Percentiles rank a stretch among this genome's conserved stretches.
Evolutionary conservation across 192 early-diverging fungal species (phyloP).

Genomic region (Backusella mclennaniae): DNA sequence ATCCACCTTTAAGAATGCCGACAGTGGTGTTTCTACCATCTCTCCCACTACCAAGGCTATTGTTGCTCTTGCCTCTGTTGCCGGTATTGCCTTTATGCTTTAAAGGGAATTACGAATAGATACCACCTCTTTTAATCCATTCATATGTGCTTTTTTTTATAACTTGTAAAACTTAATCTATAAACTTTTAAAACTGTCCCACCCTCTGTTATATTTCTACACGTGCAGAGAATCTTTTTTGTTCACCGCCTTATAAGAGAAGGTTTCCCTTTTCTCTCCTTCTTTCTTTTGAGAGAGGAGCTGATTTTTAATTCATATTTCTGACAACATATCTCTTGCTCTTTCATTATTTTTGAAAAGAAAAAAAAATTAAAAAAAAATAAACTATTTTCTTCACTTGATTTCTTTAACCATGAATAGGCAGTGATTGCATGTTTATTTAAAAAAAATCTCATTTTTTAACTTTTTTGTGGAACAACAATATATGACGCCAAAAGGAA

Average conservation of each 20-base stretch:
- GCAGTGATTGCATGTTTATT: not conserved
- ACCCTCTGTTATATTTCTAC: not conserved
- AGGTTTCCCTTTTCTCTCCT: not conserved
- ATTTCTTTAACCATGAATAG: not conserved
- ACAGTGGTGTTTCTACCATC: conserved; percentile 14
- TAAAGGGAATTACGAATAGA: conserved; percentile 10
- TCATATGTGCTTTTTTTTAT: not conserved
- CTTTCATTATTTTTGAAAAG: not conserved
- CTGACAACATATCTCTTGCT: not conserved
- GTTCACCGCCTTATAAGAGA: not conserved
- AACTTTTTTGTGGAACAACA: not conserved
- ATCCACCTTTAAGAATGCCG: conserved; percentile 16
- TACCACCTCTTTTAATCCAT: not conserved
- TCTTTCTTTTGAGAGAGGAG: not conserved
- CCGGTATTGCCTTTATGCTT: conserved; percentile 24
- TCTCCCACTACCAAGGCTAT: conserved; percentile 16
- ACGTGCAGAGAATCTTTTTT: conserved; percentile 1
- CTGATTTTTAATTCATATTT: not conserved
- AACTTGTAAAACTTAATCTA: conserved; percentile 7
- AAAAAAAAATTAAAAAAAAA: not conserved
- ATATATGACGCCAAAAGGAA: not conserved
- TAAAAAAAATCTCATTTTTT: not conserved
- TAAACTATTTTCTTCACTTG: not conserved
- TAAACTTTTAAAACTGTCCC: not conserved
- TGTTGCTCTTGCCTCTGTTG: conserved; percentile 30